Evolutionary conservation across 116 monocot species (phyloP), one percentile per base, ranked within the genome.

Genomic region (Dioscorea cayenensis): DNA sequence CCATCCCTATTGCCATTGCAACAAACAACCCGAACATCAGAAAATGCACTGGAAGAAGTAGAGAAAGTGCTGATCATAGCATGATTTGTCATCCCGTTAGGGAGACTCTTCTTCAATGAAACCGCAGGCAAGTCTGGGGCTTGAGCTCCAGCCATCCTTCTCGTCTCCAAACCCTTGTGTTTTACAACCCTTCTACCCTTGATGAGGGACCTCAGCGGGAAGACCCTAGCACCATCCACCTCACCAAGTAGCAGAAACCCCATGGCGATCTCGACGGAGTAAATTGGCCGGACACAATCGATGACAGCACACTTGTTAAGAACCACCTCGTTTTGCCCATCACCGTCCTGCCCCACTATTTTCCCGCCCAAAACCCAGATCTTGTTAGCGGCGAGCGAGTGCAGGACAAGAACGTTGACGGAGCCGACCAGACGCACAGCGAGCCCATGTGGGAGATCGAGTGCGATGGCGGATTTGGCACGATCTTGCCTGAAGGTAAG

Each of bases 221-320:
- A 95, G 51, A 92, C 89, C 72, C 95, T 80, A 64, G 85, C 79
- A 62, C 95, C 92, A 22, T 71, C 81, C 20, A 77, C 76, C 85
- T 92, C 95, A 13, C 95, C 95, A 2, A 95, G 81, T 32, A 92
- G 49, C 75, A 95, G 70, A 70, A 85, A 80, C 72, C 85, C 92
- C 58, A 68, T 60, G 7, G 72, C 75, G 32, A 89, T 64, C 74
- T 61, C 73, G 11, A 89, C 48, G 19, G 83, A 69, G 37, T 82
- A 89, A 59, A 95, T 69, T 25, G 89, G 87, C 65, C 67, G 48
- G 36, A 51, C 27, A 38, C 83, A 85, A 19, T 85, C 79, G 16
- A 94, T 63, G 27, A 90, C 88, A 14, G 94, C 90, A 51, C 90
- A 90, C 75, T 88, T 90, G 66, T 77, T 63, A 71, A 92, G 43